Percentiles rank a stretch among this genome's conserved stretches.
Evolutionary conservation across 192 early-diverging fungal genomes (phyloP).

Genomic region (Coemansia sp.): DNA sequence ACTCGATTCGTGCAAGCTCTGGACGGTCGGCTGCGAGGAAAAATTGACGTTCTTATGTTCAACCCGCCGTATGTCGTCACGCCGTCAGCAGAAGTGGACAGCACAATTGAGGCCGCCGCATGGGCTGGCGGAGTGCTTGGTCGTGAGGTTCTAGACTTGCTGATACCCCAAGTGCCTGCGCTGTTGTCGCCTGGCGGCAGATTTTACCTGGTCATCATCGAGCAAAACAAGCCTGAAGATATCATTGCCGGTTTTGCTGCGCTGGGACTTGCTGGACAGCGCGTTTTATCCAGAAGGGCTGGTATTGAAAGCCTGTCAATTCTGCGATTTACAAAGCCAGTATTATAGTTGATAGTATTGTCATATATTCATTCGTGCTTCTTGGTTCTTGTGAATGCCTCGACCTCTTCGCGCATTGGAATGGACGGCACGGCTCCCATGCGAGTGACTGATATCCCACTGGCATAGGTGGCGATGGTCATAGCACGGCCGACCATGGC

Average conservation of each 20-base stretch:
- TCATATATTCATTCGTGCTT: not conserved
- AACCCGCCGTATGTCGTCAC: slow-evolving; percentile 98
- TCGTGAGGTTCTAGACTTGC: slow-evolving; percentile 77
- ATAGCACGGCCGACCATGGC: slow-evolving; percentile 38
- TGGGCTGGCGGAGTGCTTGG: slow-evolving; percentile 97
- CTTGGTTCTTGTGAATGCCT: slow-evolving; percentile 22
- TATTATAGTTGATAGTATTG: slow-evolving; percentile 3
- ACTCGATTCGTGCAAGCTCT: slow-evolving; percentile 64
- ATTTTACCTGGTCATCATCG: slow-evolving; percentile 84
- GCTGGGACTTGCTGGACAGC: slow-evolving; percentile 15
- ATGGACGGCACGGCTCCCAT: slow-evolving; percentile 46
- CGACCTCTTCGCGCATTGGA: slow-evolving; percentile 30
- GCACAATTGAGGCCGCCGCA: slow-evolving; percentile 64
- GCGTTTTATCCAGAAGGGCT: slow-evolving; percentile 29
- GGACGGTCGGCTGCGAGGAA: slow-evolving; percentile 53
- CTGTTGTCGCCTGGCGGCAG: slow-evolving; percentile 69
- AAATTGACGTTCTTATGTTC: slow-evolving; percentile 81
- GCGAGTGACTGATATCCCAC: slow-evolving; percentile 37
- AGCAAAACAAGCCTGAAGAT: slow-evolving; percentile 84
- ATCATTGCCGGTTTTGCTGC: slow-evolving; percentile 61
- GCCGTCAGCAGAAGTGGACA: slow-evolving; percentile 67
- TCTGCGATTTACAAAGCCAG: slow-evolving; percentile 16
- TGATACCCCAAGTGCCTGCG: slow-evolving; percentile 69
- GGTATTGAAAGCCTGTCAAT: slow-evolving; percentile 41
- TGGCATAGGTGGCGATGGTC: slow-evolving; percentile 38